A percentile compares a stretch with the other conserved stretches of the same genome.
phyloP scores from a whole-genome alignment of 1,139 yeast species.

The Zygosaccharomyces pseudobailii region DNA sequence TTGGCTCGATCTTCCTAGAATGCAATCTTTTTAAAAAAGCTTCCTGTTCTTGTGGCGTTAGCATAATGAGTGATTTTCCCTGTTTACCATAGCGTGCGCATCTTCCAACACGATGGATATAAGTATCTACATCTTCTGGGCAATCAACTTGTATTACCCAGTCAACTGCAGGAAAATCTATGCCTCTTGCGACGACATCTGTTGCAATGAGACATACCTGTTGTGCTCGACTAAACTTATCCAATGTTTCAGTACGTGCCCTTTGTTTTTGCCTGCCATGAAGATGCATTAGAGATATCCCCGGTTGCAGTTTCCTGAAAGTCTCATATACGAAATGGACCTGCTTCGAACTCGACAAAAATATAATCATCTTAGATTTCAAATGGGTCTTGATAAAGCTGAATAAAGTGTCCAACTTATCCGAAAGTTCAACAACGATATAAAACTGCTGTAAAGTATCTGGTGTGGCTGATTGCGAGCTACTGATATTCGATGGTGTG shows the following conservation, averaged over 20 bases:
- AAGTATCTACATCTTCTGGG: conserved; percentile 93
- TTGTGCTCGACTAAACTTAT: conserved; percentile 79
- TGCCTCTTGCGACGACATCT: conserved; percentile 95
- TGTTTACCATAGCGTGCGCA: conserved; percentile 89
- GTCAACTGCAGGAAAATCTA: conserved; percentile 94
- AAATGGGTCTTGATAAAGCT: conserved; percentile 87
- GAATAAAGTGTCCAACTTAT: conserved; percentile 81
- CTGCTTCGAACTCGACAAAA: conserved; percentile 88
- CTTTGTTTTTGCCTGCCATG: conserved; percentile 96
- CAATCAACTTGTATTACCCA: conserved; percentile 97
- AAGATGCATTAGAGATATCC: conserved; percentile 83
- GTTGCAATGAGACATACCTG: conserved; percentile 91
- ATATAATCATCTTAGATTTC: conserved; percentile 79
- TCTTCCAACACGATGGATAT: conserved; percentile 95
- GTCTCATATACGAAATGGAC: conserved; percentile 92
- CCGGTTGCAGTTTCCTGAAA: conserved; percentile 90
- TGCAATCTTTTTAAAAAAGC: conserved; percentile 65
- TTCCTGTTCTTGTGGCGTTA: conserved; percentile 79
- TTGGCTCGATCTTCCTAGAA: conserved; percentile 61
- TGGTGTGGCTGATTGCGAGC: conserved; percentile 65
- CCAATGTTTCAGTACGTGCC: conserved; percentile 84
- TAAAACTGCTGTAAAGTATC: conserved; percentile 80
- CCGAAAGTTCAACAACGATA: conserved; percentile 63
- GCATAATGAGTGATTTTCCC: conserved; percentile 80
- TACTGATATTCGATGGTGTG: conserved; percentile 31